phyloP scores from a whole-genome alignment of 2,329 filamentous ascomycete species.

The Fusarium odoratissimum region DNA sequence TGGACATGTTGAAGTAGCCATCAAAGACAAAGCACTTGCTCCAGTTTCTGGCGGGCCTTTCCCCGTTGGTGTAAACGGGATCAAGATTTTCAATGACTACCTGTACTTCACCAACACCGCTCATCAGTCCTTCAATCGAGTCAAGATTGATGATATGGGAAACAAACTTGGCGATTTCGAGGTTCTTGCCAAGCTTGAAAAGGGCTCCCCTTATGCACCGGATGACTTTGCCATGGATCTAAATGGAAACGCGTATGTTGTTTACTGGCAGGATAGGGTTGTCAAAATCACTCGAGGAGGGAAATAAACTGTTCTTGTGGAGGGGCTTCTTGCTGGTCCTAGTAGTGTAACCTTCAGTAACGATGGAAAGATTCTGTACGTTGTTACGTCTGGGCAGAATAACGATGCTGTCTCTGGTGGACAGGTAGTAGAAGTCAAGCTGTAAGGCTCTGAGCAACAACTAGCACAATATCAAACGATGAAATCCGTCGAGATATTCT shows the following conservation, averaged over 20 bases:
- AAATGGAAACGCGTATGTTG: not conserved
- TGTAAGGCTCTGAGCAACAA: not conserved
- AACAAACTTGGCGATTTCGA: not conserved
- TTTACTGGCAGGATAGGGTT: not conserved
- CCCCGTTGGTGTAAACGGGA: not conserved
- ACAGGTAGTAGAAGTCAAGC: slow-evolving; percentile 1
- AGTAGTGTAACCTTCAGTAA: not conserved
- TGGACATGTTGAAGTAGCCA: not conserved
- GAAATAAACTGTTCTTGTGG: not conserved
- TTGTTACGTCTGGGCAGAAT: not conserved
- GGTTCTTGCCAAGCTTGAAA: not conserved
- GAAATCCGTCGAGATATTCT: not conserved
- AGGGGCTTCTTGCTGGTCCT: not conserved
- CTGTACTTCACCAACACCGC: slow-evolving; percentile 10
- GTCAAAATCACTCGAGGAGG: not conserved
- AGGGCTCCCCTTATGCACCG: not conserved
- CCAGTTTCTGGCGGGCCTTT: not conserved
- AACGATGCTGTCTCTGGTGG: not conserved
- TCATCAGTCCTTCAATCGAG: not conserved
- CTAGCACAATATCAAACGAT: not conserved
- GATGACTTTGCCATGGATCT: slow-evolving; percentile 5
- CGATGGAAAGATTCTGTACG: not conserved
- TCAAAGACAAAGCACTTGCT: not conserved
- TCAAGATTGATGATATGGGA: not conserved
- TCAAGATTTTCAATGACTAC: not conserved